Base-by-base conservation (phyloP, 139 green algal species). In the Micractinium sp. region DNA sequence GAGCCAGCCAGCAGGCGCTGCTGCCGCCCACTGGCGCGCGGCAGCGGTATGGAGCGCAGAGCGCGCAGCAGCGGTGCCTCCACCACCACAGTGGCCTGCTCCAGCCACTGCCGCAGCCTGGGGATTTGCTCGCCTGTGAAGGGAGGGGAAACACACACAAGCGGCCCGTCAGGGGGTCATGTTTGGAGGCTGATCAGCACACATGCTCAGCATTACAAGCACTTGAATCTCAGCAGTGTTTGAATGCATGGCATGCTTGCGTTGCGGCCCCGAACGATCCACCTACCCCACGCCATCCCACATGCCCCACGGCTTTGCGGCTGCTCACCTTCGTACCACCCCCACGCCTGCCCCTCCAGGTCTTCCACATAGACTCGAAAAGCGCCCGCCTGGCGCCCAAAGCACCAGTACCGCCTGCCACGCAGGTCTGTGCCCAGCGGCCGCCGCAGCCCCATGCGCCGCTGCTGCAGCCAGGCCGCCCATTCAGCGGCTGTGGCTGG, bases 381-480 rank as follows among this genome's bases (percentile, higher is more conserved):
- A 13, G 91, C 92, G 53, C 91, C 95, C 12, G 95, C 89, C 39
- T 41, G 73, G 33, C 90, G 90, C 36, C 96, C 96, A 33, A 98
- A 73, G n/a, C 92, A 94, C 96, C 96, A 98, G 94, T 97, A 98
- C 36, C 93, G 92, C 36, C 95, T 92, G 2, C 93, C 73, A 15
- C 91, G 88, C 31, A 88, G 85, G 90, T 98, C 96, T 7, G 71
- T 66, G 53, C 96, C 96, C 73, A 98, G 85, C 0, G 93, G 89
- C 63, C 92, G 91, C 1, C 95, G 93, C 36, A 97, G 69, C n/a
- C 96, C 95, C 84, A 97, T 76, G 60, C 94, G 93, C 88, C 67
- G 81, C n/a, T 41, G 67, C 67, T 88, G 67, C 76, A 87, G 81
- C 93, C 93, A 93, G 53, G 31, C 41, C 56, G 85, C 36, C 93